These are phyloP conservation scores for Plectosphaerella plurivora DNA, from an alignment of 2,329 filamentous ascomycete genomes.

Conservation along the genomic window DNA sequence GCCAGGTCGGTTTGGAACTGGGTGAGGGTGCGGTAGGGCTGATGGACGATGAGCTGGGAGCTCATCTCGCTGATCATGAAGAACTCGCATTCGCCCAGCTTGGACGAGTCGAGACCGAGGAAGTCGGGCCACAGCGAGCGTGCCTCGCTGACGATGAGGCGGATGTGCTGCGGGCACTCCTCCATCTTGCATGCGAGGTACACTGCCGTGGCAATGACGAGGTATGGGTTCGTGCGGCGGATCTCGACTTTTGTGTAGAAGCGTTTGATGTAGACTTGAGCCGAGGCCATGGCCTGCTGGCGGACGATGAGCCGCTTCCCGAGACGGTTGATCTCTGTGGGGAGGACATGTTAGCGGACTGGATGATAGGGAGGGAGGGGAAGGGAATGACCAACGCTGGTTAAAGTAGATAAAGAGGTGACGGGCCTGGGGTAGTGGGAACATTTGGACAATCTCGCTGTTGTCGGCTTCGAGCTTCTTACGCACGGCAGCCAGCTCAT, in stretches of 20 bases:
- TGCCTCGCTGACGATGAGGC: conserved; percentile 82
- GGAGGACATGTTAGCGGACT: conserved; percentile 6
- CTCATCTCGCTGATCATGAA: conserved; percentile 86
- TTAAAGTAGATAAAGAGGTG: conserved; percentile 90
- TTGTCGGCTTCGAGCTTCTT: conserved; percentile 75
- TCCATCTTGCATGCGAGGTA: conserved; percentile 98
- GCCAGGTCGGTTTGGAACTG: conserved; percentile 66
- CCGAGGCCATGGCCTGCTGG: conserved; percentile 90
- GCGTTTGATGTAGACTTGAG: conserved; percentile 89
- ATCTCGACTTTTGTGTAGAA: conserved; percentile 93
- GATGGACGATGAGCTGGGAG: conserved; percentile 84
- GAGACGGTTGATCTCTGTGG: conserved; percentile 71
- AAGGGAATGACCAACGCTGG: conserved; percentile 53
- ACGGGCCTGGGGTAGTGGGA: conserved; percentile 74
- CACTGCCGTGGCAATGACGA: conserved; percentile 86
- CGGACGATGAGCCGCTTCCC: conserved; percentile 79
- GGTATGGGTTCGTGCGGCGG: conserved; percentile 86
- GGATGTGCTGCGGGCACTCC: conserved; percentile 93
- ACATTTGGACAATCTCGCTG: conserved; percentile 68
- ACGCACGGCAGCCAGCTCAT: conserved; percentile 71
- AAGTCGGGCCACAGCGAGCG: conserved; percentile 80
- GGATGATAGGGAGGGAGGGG: background rate
- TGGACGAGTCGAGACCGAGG: conserved; percentile 70
- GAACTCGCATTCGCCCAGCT: conserved; percentile 92
- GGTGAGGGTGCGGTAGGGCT: conserved; percentile 79